Conservation (phyloP, 1,139 yeast species). For the Groenewaldozyma sp. region DNA sequence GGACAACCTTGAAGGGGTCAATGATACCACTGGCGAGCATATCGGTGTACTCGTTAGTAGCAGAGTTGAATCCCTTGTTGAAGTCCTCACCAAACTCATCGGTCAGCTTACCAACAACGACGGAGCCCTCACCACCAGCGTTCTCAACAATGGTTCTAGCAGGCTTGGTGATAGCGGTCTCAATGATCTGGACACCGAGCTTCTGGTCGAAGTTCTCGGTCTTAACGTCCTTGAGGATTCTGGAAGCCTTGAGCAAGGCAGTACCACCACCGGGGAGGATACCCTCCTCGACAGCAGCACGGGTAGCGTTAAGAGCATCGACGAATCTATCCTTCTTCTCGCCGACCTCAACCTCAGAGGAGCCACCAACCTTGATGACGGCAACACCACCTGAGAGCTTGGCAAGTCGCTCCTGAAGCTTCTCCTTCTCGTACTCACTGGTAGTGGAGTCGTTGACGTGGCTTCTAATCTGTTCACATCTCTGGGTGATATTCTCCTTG, state of each 20-base stretch:
- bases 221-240: slow-evolving; percentile 66
- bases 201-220: slow-evolving; percentile 95
- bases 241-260: slow-evolving; percentile 91
- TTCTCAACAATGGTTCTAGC: slow-evolving; percentile 96
- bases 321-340: slow-evolving; percentile 99
- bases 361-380: slow-evolving; percentile 95
- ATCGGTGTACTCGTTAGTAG: slow-evolving; percentile 90
- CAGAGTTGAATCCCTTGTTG: slow-evolving; percentile 88
- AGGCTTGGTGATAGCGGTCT: slow-evolving; percentile 93
- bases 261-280: slow-evolving; percentile 99
- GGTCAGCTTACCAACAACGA: slow-evolving; percentile 84
- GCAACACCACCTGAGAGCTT: slow-evolving; percentile 99
- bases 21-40: slow-evolving; percentile 97
- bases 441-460: slow-evolving; percentile 64
- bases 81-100: slow-evolving; percentile 80
- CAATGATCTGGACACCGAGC: slow-evolving; percentile 93
- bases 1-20: slow-evolving; percentile 98
- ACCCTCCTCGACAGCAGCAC: slow-evolving; percentile 99
- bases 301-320: slow-evolving; percentile 97
- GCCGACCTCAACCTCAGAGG: slow-evolving; percentile 97
- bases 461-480: slow-evolving; percentile 95
- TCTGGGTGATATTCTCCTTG: slow-evolving; percentile 75
- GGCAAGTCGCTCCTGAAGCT: slow-evolving; percentile 96
- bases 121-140: slow-evolving; percentile 98
- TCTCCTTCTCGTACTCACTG: slow-evolving; percentile 93